These are phyloP conservation scores for Solanum hybrid DNA, from an alignment of 305 asterid genomes.

Conservation along the genomic window DNA sequence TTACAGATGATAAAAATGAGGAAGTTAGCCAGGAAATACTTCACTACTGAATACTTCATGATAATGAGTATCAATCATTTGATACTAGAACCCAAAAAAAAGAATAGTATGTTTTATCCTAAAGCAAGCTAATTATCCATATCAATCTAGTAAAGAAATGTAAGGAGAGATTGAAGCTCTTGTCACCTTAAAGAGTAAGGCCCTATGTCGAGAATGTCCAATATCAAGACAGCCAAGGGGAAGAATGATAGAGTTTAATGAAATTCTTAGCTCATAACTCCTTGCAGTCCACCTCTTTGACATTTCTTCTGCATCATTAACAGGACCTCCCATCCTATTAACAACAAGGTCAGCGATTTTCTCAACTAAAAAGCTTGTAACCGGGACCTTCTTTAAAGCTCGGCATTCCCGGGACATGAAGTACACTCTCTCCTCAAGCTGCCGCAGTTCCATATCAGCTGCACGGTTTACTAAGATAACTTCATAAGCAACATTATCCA, in stretches of 20 bases:
- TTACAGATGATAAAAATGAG: not conserved
- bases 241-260: slow-evolving; percentile 45
- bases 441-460: slow-evolving; percentile 52
- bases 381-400: slow-evolving; percentile 37
- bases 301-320: slow-evolving; percentile 80
- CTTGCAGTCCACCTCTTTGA: slow-evolving; percentile 66
- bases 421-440: slow-evolving; percentile 76
- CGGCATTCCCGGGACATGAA: slow-evolving; percentile 45
- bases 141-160: slow-evolving; percentile 7
- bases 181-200: slow-evolving; percentile 89
- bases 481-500: slow-evolving; percentile 56
- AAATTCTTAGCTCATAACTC: slow-evolving; percentile 52
- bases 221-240: slow-evolving; percentile 90
- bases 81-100: not conserved
- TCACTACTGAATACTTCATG: not conserved
- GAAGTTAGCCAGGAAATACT: not conserved
- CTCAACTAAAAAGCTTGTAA: slow-evolving; percentile 54
- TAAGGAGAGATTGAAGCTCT: slow-evolving; percentile 14
- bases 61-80: not conserved
- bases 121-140: not conserved
- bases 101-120: not conserved
- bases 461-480: slow-evolving; percentile 70
- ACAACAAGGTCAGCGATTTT: slow-evolving; percentile 75
- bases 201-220: slow-evolving; percentile 98
- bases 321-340: slow-evolving; percentile 87